These are phyloP conservation scores for Populus tomentosa DNA, from an alignment of 441 rosid genomes.

Conservation along the genomic window DNA sequence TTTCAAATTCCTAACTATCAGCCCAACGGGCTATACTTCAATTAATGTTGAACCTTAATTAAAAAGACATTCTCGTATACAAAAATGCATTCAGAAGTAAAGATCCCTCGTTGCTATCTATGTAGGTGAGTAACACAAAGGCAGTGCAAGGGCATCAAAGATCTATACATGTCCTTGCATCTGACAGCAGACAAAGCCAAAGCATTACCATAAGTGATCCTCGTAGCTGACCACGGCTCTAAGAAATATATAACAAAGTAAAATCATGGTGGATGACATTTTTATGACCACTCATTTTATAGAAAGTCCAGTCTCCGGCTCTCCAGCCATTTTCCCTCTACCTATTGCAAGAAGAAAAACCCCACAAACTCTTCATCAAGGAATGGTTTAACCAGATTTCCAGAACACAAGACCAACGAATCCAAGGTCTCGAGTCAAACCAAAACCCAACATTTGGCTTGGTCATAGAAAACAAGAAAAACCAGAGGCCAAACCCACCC, in stretches of 20 bases:
- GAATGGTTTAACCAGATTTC: not conserved
- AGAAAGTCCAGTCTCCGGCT: constrained; percentile 20
- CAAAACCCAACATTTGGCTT: not conserved
- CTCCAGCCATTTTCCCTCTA: constrained; percentile 12
- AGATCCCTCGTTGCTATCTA: not conserved
- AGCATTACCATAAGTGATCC: constrained; percentile 5
- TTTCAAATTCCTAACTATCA: not conserved
- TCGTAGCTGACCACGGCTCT: constrained; percentile 19
- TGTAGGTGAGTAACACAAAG: constrained; percentile 15
- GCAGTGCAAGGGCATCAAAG: constrained; percentile 17
- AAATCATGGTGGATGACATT: constrained; percentile 8
- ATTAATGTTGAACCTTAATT: not conserved
- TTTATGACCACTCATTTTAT: constrained; percentile 20
- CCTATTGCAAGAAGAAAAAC: constrained; percentile 8
- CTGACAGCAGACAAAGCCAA: constrained; percentile 25
- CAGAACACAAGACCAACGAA: not conserved
- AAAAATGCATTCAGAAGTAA: constrained; percentile 12
- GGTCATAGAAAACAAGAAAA: not conserved
- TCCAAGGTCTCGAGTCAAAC: not conserved
- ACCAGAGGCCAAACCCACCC: not conserved
- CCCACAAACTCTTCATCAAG: not conserved
- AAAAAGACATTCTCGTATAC: not conserved
- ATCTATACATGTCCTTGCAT: no score
- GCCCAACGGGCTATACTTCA: not conserved
- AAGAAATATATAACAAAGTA: constrained; percentile 5